Evolutionary conservation across 345 rosid species (phyloP), one percentile per base, ranked within the genome.

Genomic region (Boechera divaricarpa): DNA sequence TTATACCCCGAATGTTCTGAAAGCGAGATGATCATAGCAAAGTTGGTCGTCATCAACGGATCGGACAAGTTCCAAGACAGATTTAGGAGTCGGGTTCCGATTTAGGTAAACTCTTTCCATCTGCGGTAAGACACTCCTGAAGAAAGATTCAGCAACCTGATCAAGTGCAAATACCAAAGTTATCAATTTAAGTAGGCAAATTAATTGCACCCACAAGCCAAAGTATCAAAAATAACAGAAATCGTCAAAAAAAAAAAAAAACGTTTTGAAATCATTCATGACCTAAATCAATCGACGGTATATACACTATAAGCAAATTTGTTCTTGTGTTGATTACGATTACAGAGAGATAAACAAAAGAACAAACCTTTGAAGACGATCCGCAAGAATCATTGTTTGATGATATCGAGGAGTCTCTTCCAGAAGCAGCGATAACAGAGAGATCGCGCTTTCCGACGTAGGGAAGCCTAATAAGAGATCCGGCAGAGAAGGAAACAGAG

Each of bases 11-110:
- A 94, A 92, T 0, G 98, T 92, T 80, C 98, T 84, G 85, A 90
- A 94, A 18, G 98, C 98, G 35, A 94, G 58, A 82, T 92, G 97
- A 83, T 94, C 98, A 73, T 94, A 90, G 82, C 92, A 89, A 77
- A 94, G 83, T 31, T 45, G 84, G 2, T 83, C 82, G 5, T 76
- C 82, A 7, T 86, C 91, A 72, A 83, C 80, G 10, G 92, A 82
- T 42, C 48, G 62, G 12, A 94, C 98, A 32, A 88, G 86, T 67
- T 92, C 87, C 79, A 92, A 74, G 13, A 89, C 83, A n/a, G 97
- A 85, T 77, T 83, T 89, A n/a, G 98, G 93, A 1, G 98, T 90
- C 2, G 91, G 94, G 51, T 92, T 94, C 69, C 98, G 83, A 35
- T 77, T 79, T 72, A 90, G 75, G 70, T 92, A 92, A 77, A 90